Evolutionary conservation across 2,329 filamentous ascomycete species (phyloP).

Genomic region (Cercospora nicotianae): DNA sequence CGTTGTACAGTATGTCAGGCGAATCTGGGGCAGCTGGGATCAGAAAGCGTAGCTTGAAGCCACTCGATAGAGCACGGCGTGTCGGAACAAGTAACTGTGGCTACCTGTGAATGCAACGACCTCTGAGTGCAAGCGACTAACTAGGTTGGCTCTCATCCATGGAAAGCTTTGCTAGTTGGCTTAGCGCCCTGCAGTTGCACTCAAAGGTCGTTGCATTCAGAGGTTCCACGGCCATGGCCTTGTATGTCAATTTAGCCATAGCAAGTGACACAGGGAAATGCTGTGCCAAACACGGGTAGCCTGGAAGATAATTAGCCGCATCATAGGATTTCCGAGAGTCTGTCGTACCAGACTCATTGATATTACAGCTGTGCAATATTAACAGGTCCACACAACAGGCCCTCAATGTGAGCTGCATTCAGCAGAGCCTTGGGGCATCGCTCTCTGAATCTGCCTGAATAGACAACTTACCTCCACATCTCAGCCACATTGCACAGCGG

Average conservation of each 20-base stretch:
- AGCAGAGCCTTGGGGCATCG: not conserved
- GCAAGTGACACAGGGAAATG: not conserved
- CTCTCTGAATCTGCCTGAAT: not conserved
- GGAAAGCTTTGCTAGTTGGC: too few relatives aligned
- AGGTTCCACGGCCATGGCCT: not conserved
- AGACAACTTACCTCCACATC: not conserved
- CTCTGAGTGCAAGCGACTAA: too few relatives aligned
- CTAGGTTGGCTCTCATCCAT: too few relatives aligned
- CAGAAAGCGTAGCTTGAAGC: not conserved
- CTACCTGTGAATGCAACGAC: too few relatives aligned
- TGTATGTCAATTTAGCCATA: not conserved
- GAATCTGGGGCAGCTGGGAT: not conserved
- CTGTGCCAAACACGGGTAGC: not conserved
- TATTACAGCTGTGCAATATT: not conserved
- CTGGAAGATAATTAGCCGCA: not conserved
- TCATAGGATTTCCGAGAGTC: not conserved
- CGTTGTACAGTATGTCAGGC: not conserved
- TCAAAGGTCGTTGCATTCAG: too few relatives aligned
- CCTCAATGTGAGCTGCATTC: not conserved
- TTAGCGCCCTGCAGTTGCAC: too few relatives aligned
- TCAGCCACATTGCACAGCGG: not conserved
- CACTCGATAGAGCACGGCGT: not conserved
- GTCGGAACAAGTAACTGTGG: not conserved
- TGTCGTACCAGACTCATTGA: not conserved
- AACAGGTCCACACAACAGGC: not conserved